phyloP scores from a whole-genome alignment of 148 eudicot species.

The Rhododendron ferrugineum region DNA sequence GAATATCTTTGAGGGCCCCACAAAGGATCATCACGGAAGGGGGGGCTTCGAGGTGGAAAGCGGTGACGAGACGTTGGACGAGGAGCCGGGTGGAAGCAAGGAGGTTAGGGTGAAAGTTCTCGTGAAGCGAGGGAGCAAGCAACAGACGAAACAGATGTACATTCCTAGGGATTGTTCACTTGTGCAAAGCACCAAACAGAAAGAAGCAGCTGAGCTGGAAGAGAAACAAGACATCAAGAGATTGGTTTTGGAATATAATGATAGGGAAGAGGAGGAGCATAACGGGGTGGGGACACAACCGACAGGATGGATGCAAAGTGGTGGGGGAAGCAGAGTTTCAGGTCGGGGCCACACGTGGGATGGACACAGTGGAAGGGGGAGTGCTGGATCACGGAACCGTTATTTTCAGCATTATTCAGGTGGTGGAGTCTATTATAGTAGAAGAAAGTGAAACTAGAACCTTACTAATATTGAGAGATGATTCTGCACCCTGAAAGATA shows the following conservation, averaged over 20 bases:
- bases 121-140: conserved; percentile 91
- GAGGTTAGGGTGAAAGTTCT: conserved; percentile 89
- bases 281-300: conserved; percentile 49
- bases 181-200: conserved; percentile 85
- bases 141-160: conserved; percentile 82
- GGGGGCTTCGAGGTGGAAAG: conserved; percentile 71
- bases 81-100: conserved; percentile 64
- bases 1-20: conserved; percentile 69
- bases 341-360: conserved; percentile 68
- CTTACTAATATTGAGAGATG: background rate
- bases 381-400: conserved; percentile 58
- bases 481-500: background rate
- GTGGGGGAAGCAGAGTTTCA: conserved; percentile 42
- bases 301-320: conserved; percentile 50
- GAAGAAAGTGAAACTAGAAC: conserved; percentile 46
- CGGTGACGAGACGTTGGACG: conserved; percentile 78
- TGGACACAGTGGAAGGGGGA: conserved; percentile 57
- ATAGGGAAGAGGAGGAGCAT: conserved; percentile 92
- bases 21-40: conserved; percentile 68
- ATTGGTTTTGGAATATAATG: conserved; percentile 88
- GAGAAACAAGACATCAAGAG: conserved; percentile 97
- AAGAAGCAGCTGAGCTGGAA: conserved; percentile 96
- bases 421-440: conserved; percentile 58
- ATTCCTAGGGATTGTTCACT: conserved; percentile 93
- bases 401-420: conserved; percentile 59